These are phyloP conservation scores for Turnera subulata DNA, from an alignment of 345 rosid genomes.

Conservation along the genomic window DNA sequence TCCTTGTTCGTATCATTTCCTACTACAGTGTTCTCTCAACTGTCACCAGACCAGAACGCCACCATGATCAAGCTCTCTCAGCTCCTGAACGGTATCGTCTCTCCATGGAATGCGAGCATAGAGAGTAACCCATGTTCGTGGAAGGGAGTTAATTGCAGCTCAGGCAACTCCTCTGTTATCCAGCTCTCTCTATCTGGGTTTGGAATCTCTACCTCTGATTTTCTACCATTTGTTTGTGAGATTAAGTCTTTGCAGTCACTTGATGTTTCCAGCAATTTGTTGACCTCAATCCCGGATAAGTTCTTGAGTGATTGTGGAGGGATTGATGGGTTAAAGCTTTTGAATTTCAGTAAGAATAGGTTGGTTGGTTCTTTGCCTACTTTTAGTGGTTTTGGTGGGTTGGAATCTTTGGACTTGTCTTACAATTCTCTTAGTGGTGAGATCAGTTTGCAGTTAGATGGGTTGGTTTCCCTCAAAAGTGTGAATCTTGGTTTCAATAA, in stretches of 20 bases:
- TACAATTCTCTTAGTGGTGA: conserved; percentile 33
- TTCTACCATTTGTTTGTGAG: conserved; percentile 44
- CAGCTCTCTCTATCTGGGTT: conserved; percentile 35
- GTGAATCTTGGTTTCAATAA: conserved; percentile 42
- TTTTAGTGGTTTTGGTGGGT: conserved; percentile 43
- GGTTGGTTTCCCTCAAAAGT: conserved; percentile 38
- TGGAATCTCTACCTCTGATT: conserved; percentile 33
- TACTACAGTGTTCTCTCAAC: conserved; percentile 25
- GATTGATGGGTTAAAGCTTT: conserved; percentile 37
- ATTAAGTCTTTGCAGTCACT: conserved; percentile 53
- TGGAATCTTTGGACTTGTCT: conserved; percentile 60
- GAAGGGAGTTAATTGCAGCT: conserved; percentile 49
- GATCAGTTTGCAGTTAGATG: conserved; percentile 40
- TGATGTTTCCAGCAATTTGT: conserved; percentile 45
- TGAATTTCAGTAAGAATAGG: conserved; percentile 51
- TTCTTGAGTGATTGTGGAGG: conserved; percentile 41
- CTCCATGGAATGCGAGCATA: conserved; percentile 33
- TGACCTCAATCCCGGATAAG: conserved; percentile 43
- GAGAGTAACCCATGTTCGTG: conserved; percentile 52
- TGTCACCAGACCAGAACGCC: conserved; percentile 34
- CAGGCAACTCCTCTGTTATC: conserved; percentile 27
- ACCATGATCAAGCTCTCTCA: conserved; percentile 41
- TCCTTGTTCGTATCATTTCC: conserved; percentile 21
- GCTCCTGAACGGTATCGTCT: conserved; percentile 13
- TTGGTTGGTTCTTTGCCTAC: conserved; percentile 40